Evolutionary conservation across 2,329 filamentous ascomycete genomes (phyloP).

Genomic region (Sclerotinia trifoliorum): DNA sequence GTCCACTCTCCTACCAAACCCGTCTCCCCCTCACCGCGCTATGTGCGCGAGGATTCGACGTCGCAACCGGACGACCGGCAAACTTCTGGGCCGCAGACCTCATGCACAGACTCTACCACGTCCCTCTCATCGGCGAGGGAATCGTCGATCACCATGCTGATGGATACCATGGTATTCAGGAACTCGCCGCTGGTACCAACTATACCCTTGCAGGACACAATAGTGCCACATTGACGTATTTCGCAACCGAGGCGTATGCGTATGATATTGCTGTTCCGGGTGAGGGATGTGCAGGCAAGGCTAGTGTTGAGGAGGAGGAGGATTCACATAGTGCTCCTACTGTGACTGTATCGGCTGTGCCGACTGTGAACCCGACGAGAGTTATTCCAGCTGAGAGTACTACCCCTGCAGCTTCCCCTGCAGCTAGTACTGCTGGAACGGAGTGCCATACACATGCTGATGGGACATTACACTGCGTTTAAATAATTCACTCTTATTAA

Average conservation of each 20-base stretch:
- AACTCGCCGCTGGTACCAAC: constrained; percentile 50
- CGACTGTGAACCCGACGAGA: not conserved
- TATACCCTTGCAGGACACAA: constrained; percentile 53
- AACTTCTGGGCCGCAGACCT: constrained; percentile 48
- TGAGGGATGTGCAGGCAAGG: constrained; percentile 6
- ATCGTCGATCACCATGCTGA: constrained; percentile 62
- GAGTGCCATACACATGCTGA: constrained; percentile 7
- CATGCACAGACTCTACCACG: constrained; percentile 64
- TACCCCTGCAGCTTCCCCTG: not conserved
- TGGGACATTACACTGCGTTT: not conserved
- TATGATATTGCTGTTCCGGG: constrained; percentile 60
- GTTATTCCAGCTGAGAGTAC: not conserved
- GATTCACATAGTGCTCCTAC: not conserved
- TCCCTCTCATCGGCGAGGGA: constrained; percentile 58
- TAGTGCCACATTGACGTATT: constrained; percentile 64
- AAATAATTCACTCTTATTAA: not conserved
- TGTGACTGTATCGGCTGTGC: not conserved
- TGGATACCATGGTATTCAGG: constrained; percentile 54
- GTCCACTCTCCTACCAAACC: not conserved
- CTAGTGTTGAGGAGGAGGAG: not conserved
- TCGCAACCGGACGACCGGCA: not conserved
- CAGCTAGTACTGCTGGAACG: not conserved
- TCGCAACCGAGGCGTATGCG: constrained; percentile 66
- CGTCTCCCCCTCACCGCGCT: not conserved
- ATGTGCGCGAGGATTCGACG: not conserved